Base-by-base conservation (phyloP, 306 rosid species). In the Cajanus cajan region DNA sequence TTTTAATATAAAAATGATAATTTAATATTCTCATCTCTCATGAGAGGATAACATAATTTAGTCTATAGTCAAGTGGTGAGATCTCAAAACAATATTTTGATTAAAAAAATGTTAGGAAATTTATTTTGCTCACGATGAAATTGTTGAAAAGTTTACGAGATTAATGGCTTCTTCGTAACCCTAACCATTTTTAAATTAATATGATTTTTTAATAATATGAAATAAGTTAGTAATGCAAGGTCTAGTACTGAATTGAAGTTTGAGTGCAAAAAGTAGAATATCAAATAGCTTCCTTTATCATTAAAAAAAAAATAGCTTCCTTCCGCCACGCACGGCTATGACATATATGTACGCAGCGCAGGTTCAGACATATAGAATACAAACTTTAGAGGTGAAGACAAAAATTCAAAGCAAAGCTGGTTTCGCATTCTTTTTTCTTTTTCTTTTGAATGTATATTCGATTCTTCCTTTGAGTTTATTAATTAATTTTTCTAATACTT, bases 331-430 rank as follows among this genome's bases (percentile, higher is more conserved):
- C 44, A 63, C 24, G 28, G 47, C 24, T 3, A 62, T 7, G 43
- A 58, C 68, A 31, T 28, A 28, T 3, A 61, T 33, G 21, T 61
- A 31, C 43, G 43, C 40, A 31, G 67, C 43, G 43, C 40, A 31
- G 67, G 67, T 15, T 1, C 68, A 62, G 68, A 63, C 69, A 63
- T 63, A 34, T 63, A 34, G 47, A 34, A 63, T 63, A 25, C 69
- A 63, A n/a, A 44, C 47, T 16, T 63, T 8, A 15, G 40, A 59
- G 43, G 45, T 16, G 45, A 63, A 63, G 69, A 63, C 66, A 59
- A 65, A 65, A 65, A 65, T 65, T 54, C 37, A 41, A 41, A 0
- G 21, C 52, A 67, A 18, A 40, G 45, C 45, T 25, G 69, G 45
- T 50, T 58, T 9, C 4, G 16, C 70, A 51, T 58, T 12, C 2